These are phyloP conservation scores for Vairimorpha necatrix DNA, from an alignment of 371 early-diverging fungal species.

Conservation along the genomic window DNA sequence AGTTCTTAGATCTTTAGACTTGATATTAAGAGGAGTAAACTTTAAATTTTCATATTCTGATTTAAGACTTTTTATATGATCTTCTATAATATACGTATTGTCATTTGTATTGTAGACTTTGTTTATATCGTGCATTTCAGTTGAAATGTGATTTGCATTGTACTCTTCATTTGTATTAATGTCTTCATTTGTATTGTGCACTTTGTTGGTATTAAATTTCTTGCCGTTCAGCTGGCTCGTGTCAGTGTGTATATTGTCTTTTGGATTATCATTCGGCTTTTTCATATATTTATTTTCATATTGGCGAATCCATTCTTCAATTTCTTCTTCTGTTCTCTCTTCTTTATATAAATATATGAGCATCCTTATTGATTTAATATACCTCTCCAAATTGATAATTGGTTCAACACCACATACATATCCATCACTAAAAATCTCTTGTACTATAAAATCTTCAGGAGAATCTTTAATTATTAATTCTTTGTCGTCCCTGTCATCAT, in stretches of 20 bases:
- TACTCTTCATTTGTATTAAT: too few relatives aligned
- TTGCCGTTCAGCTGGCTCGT: too few relatives aligned
- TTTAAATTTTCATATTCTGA: background rate
- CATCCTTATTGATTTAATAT: background rate
- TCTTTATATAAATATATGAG: background rate
- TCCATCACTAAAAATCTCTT: slow-evolving; percentile 39
- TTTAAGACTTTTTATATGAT: too few relatives aligned
- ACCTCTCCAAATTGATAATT: slow-evolving; percentile 34
- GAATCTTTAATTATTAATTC: slow-evolving; percentile 40
- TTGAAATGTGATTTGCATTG: too few relatives aligned
- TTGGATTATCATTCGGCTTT: too few relatives aligned
- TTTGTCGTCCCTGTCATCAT: background rate
- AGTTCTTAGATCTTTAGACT: slow-evolving; percentile 51
- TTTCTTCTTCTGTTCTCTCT: background rate
- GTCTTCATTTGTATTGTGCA: background rate
- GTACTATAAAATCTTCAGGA: slow-evolving; percentile 61
- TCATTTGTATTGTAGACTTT: background rate
- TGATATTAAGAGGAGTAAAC: background rate
- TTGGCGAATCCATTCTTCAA: background rate
- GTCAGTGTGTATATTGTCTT: too few relatives aligned
- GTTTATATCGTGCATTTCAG: background rate
- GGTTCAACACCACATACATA: slow-evolving; percentile 2
- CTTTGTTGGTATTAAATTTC: too few relatives aligned
- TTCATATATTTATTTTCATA: too few relatives aligned
- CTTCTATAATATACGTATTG: background rate